Conservation (phyloP, 73 alveolate genomes). For the Paraurostyla sp. region DNA sequence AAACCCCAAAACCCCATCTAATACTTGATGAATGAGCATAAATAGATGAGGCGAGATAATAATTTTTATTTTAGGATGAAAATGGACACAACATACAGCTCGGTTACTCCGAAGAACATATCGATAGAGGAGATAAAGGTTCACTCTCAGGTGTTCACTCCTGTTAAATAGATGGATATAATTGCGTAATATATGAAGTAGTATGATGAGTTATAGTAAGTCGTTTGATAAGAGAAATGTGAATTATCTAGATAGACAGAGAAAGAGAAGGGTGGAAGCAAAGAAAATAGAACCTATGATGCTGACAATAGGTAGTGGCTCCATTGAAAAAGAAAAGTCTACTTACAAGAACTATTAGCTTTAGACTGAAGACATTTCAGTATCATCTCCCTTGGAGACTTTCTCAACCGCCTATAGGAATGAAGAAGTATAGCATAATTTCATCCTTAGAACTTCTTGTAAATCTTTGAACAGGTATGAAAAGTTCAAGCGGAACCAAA, state of each 20-base stretch:
- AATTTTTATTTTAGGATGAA: too few relatives aligned
- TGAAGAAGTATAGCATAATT: neutral
- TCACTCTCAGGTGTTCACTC: neutral
- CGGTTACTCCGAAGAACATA: constrained; percentile 27
- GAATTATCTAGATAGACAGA: neutral
- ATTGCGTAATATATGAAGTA: neutral
- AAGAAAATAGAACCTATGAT: constrained; percentile 22
- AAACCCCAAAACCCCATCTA: too few relatives aligned
- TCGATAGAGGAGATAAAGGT: neutral
- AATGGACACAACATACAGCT: too few relatives aligned
- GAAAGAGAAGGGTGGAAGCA: neutral
- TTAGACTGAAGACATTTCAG: neutral
- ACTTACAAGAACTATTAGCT: neutral
- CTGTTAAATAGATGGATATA: neutral
- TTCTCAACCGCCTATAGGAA: neutral
- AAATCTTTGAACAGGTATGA: constrained; percentile 25
- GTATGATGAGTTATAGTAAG: neutral
- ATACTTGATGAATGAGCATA: too few relatives aligned
- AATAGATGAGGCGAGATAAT: too few relatives aligned
- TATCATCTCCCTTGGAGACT: constrained; percentile 14
- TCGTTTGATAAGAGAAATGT: constrained; percentile 28
- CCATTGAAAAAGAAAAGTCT: neutral
- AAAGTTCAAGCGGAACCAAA: constrained; percentile 7
- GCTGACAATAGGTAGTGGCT: neutral
- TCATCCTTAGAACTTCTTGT: neutral